A percentile compares a stretch with the other conserved stretches of the same genome.
phyloP scores from a whole-genome alignment of 192 early-diverging fungal genomes.

The Hyaloraphidium curvatum region DNA sequence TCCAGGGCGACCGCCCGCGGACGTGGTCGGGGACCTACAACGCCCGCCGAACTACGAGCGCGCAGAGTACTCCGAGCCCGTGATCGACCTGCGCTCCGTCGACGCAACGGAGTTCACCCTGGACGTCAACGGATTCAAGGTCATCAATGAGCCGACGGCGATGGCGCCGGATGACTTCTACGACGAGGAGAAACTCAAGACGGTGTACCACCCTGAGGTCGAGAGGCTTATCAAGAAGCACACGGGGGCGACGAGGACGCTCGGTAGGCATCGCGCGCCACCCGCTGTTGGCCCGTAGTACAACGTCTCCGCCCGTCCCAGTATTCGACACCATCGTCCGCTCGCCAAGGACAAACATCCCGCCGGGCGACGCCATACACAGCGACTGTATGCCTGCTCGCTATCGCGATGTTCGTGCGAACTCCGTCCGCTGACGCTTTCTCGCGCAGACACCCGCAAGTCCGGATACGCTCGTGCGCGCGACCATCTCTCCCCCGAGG shows the following conservation, averaged over 20 bases:
- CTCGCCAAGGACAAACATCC: neutral
- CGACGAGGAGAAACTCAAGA: neutral
- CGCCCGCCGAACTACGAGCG: neutral
- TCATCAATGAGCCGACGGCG: neutral
- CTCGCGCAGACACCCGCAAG: neutral
- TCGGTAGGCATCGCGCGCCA: neutral
- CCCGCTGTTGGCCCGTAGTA: neutral
- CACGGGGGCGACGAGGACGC: neutral
- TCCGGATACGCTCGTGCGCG: neutral
- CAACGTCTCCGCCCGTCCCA: neutral
- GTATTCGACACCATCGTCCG: constrained; percentile 1
- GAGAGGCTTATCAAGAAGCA: constrained; percentile 1
- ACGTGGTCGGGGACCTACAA: neutral
- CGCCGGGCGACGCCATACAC: constrained; percentile 1
- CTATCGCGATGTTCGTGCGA: neutral
- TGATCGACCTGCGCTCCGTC: neutral
- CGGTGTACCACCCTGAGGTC: neutral
- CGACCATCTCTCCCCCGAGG: neutral
- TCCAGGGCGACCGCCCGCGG: neutral
- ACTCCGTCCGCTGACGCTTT: neutral
- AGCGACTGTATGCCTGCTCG: neutral
- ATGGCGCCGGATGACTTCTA: neutral
- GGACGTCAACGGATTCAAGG: constrained; percentile 2
- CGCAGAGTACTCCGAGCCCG: neutral
- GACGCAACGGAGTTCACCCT: neutral